phyloP scores from a whole-genome alignment of 345 rosid species.

The Eucalyptus pumila region DNA sequence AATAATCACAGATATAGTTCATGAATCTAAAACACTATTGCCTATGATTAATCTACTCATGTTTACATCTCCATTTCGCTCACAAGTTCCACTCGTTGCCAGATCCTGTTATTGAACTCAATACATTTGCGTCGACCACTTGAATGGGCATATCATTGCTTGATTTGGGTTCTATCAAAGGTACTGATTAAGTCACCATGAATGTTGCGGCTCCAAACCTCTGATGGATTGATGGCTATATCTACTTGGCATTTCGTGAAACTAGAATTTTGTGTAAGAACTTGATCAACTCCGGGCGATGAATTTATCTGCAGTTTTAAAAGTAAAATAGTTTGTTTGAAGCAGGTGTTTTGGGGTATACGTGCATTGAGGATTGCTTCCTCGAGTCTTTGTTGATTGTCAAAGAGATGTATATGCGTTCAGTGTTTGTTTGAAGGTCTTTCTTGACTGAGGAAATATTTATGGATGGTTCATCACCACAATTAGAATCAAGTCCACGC shows the following conservation, averaged over 20 bases:
- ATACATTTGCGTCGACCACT: neutral
- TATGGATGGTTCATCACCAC: neutral
- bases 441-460: too few relatives aligned
- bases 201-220: neutral
- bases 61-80: neutral
- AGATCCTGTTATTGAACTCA: neutral
- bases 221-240: neutral
- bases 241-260: neutral
- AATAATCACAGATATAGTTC: neutral
- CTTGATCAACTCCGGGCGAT: neutral
- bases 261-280: neutral
- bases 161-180: neutral
- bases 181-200: neutral
- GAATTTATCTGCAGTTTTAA: neutral
- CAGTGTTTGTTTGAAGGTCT: too few relatives aligned
- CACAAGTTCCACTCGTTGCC: neutral
- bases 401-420: too few relatives aligned
- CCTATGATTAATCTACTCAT: neutral
- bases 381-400: too few relatives aligned
- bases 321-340: neutral
- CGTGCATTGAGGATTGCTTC: too few relatives aligned
- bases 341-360: neutral
- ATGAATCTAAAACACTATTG: neutral
- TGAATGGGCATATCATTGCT: neutral
- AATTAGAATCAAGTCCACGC: neutral